These are phyloP conservation scores for Xylogone sp. DNA, from an alignment of 2,329 filamentous ascomycete species.

Conservation along the genomic window DNA sequence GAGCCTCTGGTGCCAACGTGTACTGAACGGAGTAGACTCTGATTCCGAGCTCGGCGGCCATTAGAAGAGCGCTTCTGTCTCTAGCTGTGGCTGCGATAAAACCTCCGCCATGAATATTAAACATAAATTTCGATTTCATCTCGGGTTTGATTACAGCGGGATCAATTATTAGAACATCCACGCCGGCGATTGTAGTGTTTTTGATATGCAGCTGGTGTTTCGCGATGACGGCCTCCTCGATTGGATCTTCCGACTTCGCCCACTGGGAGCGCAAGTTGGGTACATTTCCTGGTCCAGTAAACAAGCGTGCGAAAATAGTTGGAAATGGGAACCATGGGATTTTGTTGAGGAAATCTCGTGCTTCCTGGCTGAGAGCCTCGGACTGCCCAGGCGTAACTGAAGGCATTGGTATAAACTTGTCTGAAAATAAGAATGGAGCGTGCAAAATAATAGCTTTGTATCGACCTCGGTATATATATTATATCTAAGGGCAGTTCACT, in stretches of 20 bases:
- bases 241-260: not conserved
- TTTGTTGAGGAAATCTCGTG: too few relatives aligned
- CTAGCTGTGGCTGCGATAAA: not conserved
- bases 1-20: not conserved
- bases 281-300: too few relatives aligned
- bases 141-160: not conserved
- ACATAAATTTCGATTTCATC: not conserved
- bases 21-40: not conserved
- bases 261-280: not conserved
- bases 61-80: not conserved
- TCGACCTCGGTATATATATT: too few relatives aligned
- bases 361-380: too few relatives aligned
- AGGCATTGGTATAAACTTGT: too few relatives aligned
- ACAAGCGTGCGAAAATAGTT: too few relatives aligned
- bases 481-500: too few relatives aligned
- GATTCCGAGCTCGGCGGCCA: not conserved
- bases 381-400: too few relatives aligned
- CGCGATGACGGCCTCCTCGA: not conserved
- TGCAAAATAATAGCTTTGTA: too few relatives aligned
- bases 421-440: too few relatives aligned
- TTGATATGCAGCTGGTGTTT: not conserved
- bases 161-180: not conserved
- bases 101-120: not conserved
- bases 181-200: not conserved
- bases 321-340: too few relatives aligned